phyloP scores from a whole-genome alignment of 345 rosid species.

The Orychophragmus violaceus region DNA sequence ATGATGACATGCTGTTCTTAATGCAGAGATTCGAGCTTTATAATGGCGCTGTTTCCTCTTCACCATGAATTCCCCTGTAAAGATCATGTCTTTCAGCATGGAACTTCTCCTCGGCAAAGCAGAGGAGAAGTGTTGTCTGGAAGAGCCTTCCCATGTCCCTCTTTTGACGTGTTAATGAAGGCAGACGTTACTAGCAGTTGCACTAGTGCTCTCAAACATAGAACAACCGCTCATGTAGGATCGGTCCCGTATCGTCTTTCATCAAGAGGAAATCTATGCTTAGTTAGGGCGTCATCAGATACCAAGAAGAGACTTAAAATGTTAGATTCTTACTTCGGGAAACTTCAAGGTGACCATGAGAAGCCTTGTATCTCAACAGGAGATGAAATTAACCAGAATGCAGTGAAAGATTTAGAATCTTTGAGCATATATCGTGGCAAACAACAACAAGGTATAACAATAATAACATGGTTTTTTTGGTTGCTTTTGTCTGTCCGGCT shows the following conservation, averaged over 20 bases:
- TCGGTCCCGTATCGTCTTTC: constrained; percentile 13
- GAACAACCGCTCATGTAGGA: not conserved
- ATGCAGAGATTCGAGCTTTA: constrained; percentile 30
- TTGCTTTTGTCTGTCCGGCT: not conserved
- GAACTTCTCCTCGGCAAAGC: constrained; percentile 5
- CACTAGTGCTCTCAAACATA: constrained; percentile 21
- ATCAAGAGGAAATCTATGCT: constrained; percentile 11
- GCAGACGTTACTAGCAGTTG: not conserved
- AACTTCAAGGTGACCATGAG: constrained; percentile 34
- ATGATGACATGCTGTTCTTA: not conserved
- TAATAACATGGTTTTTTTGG: not conserved
- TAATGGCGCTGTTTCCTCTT: constrained; percentile 45
- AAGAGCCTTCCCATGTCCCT: constrained; percentile 15
- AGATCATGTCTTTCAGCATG: constrained; percentile 27
- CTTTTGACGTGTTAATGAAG: constrained; percentile 13
- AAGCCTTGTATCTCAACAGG: not conserved
- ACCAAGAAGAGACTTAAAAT: constrained; percentile 38
- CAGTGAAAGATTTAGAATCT: constrained; percentile 35
- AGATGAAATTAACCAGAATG: not conserved
- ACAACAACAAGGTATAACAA: constrained; percentile 36
- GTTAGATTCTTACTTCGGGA: constrained; percentile 69
- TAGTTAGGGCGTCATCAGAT: constrained; percentile 28
- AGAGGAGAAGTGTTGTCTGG: constrained; percentile 20
- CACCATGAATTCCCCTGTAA: constrained; percentile 40
- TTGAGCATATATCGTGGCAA: constrained; percentile 55